These are phyloP conservation scores for Scolecobasidium constrictum DNA, from an alignment of 2,329 filamentous ascomycete species.

Conservation along the genomic window DNA sequence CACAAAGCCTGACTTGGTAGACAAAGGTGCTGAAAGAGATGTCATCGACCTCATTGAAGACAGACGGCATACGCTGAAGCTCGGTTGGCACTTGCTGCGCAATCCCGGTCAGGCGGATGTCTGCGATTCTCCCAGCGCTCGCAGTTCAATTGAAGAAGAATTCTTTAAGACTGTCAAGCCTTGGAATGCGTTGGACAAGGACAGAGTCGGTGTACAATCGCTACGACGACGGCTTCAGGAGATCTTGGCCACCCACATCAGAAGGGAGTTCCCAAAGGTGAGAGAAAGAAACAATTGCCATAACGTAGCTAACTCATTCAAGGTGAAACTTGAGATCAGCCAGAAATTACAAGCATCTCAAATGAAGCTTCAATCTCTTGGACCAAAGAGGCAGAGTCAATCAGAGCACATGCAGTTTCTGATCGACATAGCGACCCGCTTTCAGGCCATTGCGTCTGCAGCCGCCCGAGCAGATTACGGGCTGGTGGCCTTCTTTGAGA, in stretches of 20 bases:
- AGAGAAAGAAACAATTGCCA: neutral
- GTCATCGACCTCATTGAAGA: constrained; percentile 15
- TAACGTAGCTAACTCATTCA: no score
- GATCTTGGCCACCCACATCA: neutral
- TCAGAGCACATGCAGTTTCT: constrained; percentile 13
- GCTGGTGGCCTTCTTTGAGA: no score
- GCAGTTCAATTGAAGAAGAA: constrained; percentile 21
- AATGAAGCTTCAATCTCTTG: neutral
- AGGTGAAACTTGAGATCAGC: neutral
- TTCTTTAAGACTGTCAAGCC: constrained; percentile 23
- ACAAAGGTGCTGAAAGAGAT: constrained; percentile 20
- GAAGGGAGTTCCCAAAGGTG: neutral
- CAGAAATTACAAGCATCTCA: neutral
- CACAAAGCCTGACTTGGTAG: constrained; percentile 43
- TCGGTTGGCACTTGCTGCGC: constrained; percentile 23
- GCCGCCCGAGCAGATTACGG: constrained; percentile 27
- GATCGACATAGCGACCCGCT: constrained; percentile 26
- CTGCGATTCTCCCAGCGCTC: constrained; percentile 13
- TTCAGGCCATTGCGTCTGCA: constrained; percentile 24
- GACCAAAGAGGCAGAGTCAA: neutral
- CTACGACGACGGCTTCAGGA: neutral
- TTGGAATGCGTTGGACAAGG: neutral
- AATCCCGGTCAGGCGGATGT: constrained; percentile 21
- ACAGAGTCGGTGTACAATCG: neutral
- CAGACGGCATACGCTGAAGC: constrained; percentile 12